Evolutionary conservation across 352 stramenopile genomes (phyloP).

Genomic region (Globisporangium okanoganense): DNA sequence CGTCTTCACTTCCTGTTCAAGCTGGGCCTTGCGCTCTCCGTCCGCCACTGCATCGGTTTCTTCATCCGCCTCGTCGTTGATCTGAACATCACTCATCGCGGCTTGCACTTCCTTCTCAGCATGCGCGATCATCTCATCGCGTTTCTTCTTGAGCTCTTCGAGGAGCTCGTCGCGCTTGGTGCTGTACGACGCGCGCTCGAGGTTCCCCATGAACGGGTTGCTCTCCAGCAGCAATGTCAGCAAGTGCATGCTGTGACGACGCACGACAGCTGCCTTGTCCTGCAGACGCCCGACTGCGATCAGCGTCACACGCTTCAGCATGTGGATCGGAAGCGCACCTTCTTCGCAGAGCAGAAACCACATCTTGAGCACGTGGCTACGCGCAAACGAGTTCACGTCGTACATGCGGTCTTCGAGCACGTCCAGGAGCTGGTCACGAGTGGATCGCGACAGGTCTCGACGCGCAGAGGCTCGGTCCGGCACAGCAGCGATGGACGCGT

Average conservation of each 20-base stretch:
- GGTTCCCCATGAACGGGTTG: conserved; percentile 93
- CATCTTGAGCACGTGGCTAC: conserved; percentile 90
- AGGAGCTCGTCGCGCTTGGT: conserved; percentile 78
- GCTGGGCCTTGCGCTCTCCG: conserved; percentile 35
- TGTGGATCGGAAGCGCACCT: conserved; percentile 84
- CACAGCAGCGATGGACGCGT: not conserved
- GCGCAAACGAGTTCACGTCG: conserved; percentile 92
- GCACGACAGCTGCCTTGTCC: conserved; percentile 93
- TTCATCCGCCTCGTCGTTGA: conserved; percentile 3
- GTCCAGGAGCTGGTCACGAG: conserved; percentile 74
- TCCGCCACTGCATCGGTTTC: conserved; percentile 13
- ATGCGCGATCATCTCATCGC: conserved; percentile 76
- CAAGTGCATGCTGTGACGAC: conserved; percentile 84
- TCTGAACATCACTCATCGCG: conserved; percentile 33
- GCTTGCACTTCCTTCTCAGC: conserved; percentile 74
- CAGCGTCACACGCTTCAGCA: conserved; percentile 72
- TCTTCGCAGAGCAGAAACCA: conserved; percentile 84
- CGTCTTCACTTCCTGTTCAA: conserved; percentile 69
- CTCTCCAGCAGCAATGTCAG: conserved; percentile 90
- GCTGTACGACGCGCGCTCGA: conserved; percentile 82
- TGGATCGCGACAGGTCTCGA: conserved; percentile 54
- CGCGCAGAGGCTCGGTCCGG: conserved; percentile 1
- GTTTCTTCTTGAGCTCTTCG: conserved; percentile 52
- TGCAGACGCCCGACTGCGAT: conserved; percentile 86
- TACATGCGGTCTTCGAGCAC: conserved; percentile 88